Evolutionary conservation across 805 yeast genomes (phyloP).

Genomic region (Metschnikowia gelsemii): DNA sequence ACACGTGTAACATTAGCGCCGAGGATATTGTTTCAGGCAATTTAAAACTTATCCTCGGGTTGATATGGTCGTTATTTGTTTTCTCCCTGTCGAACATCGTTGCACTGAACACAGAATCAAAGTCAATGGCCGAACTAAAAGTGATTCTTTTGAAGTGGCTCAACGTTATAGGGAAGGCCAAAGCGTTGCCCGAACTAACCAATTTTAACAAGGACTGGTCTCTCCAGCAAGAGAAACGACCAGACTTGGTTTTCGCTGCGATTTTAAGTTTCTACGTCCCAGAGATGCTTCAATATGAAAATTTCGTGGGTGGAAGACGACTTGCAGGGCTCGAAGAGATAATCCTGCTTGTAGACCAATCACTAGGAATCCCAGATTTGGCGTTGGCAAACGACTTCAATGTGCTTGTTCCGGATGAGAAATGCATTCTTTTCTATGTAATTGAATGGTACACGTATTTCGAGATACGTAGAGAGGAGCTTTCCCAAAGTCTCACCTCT

Average conservation of each 20-base stretch:
- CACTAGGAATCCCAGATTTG: slow-evolving; percentile 50
- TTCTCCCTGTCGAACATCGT: slow-evolving; percentile 35
- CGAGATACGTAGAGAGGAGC: slow-evolving; percentile 18
- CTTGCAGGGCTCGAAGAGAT: slow-evolving; percentile 26
- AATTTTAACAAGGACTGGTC: slow-evolving; percentile 61
- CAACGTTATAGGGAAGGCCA: slow-evolving; percentile 30
- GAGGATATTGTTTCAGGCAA: slow-evolving; percentile 52
- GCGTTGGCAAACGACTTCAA: slow-evolving; percentile 56
- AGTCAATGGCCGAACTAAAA: slow-evolving; percentile 34
- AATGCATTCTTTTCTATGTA: slow-evolving; percentile 55
- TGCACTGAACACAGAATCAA: slow-evolving; percentile 22
- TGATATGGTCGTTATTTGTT: slow-evolving; percentile 49
- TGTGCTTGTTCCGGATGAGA: slow-evolving; percentile 55
- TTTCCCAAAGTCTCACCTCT: neutral
- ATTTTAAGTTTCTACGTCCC: slow-evolving; percentile 30
- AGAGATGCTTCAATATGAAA: slow-evolving; percentile 23
- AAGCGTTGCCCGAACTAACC: slow-evolving; percentile 28
- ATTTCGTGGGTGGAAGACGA: slow-evolving; percentile 23
- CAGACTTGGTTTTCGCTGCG: slow-evolving; percentile 45
- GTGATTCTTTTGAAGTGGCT: slow-evolving; percentile 50
- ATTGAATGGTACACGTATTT: slow-evolving; percentile 56
- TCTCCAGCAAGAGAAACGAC: slow-evolving; percentile 43
- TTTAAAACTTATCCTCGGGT: slow-evolving; percentile 46
- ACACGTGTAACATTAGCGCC: slow-evolving; percentile 45
- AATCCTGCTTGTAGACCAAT: slow-evolving; percentile 42